Base-by-base conservation (phyloP, 441 rosid genomes). In the Gossypium schwendimanii region DNA sequence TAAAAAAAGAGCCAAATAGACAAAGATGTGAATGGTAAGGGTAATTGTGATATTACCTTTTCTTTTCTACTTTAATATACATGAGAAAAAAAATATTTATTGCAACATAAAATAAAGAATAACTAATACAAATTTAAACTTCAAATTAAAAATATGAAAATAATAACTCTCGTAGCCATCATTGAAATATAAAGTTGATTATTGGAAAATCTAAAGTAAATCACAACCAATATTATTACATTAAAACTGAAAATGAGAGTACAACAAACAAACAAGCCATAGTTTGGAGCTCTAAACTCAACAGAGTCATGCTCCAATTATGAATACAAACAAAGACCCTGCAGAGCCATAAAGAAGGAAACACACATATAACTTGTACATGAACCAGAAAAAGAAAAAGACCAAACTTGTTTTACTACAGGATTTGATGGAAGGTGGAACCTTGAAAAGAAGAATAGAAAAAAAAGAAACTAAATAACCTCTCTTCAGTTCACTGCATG, bases 401-500 rank as follows among this genome's bases (percentile, higher is more conserved):
- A 26, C 52, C 28, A n/a, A 26, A 65, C 44, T 75, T 69, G 11
- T 33, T 57, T 68, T 62, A 59, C 44, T 20, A 3, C 41, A 70
- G 45, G 17, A 72, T 71, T 61, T 69, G 54, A 70, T 28, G n/a
- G 52, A 61, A 44, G 68, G 57, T 55, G 75, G 82, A 50, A 75
- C 81, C 79, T 17, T 24, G 26, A 2, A 33, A 18, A 15, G 55
- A 50, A 14, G 17, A 44, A 68, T 41, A 49, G 39, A n/a, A 52
- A 26, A 5, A 67, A 71, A 18, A 20, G 70, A 62, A 61, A 7
- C 47, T 15, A 33, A 33, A 33, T 33, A 33, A 6, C 8, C 8
- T 33, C 39, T 33, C 39, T 33, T 33, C 39, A 33, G 23, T 17
- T 15, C 12, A 14, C 72, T 14, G 47, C 59, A 57, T 57, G 50